Base-by-base conservation (phyloP, 768 basidiomycete genomes). In the Mycena epipterygia region DNA sequence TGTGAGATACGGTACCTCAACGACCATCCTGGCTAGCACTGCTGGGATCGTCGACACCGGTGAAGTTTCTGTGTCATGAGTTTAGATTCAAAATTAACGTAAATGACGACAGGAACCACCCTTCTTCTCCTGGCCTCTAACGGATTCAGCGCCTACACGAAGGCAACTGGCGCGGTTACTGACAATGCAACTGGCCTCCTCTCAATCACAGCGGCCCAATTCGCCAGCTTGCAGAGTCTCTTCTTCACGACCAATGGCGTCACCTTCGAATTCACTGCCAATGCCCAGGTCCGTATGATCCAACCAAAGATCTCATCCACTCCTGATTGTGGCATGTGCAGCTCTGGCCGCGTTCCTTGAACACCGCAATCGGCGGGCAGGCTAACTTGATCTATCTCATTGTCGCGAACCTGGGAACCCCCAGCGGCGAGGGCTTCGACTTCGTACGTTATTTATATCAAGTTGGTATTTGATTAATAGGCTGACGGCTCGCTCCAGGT, bases 1-100 rank as follows among this genome's bases (percentile, higher is more conserved):
- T 64, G 76, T 85, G 55, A 73, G 71, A 19, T 84, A 82, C 66
- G 83, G 82, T 16, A 66, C 57, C 35, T 69, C 52, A 13, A 79
- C 73, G 0, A 75, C 76, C 2, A 80, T 85, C 57, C 67, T 85
- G 52, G 9, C 69, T 3, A 64, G 58, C 53, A 80, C 79, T 27
- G 81, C 84, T 57, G 85, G 85, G 53, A 84, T 86, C 67, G 82
- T 84, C 35, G 83, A 85, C 75, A 85, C 84, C 27, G 83, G 77
- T 39, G 51, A 25, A 16, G 27, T 19, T 16, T 17, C 0, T 25
- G 17, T 51, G n/a, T 27, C 35, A 37, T 17, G 44, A 6, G 2
- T 14, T 16, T 6, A 3, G n/a, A n/a, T n/a, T n/a, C n/a, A n/a
- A n/a, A 33, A 53, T 17, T n/a, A n/a, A n/a, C n/a, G n/a, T 5